Evolutionary conservation across 2,329 filamentous ascomycete genomes (phyloP), one percentile per base, ranked within the genome.

Genomic region (Berkeleyomyces rouxiae): DNA sequence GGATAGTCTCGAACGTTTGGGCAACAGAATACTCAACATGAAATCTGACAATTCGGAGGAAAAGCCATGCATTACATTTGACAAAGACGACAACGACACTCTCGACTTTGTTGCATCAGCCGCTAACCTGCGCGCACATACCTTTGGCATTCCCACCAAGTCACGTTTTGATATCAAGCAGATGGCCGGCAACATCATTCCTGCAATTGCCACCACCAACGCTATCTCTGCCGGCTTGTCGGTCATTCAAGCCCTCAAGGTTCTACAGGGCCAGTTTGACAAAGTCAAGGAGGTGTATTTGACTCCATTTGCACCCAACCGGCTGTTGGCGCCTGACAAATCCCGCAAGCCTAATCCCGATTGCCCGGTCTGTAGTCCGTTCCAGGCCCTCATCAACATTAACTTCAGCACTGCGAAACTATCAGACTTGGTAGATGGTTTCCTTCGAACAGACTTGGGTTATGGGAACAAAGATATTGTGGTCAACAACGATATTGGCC

Each of bases 141-240:
- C 95, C n/a, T 99, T 99, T 70, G 87, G 85, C 63, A 96, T 99
- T 64, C 87, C 92, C 61, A 76, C 78, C 3, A 92, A 90, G 72
- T 95, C 90, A 31, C 90, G 95, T 64, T 99, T 97, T 70, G 91
- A 97, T 70, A 91, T 93, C 69, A 99, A 99, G 76, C 88, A 99
- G 74, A 99, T 97, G 92, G 93, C 93, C 3, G 93, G 93, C 61
- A 99, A 99, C 71, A 99, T 99, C 69, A 99, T 99, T 65, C 93
- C 93, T 1, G 93, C 93, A 1, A 99, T 99, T 70, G 93, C 93
- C 4, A 99, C 93, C 0, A 97, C 93, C 0, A 99, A 99, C 72
- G 93, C 93, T 13, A 95, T 97, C 72, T 92, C 93, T 1, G 93
- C 93, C 13, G 87, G 90, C 10, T 80, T 99, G 7, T 97, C 91